Evolutionary conservation across 2,329 filamentous ascomycete genomes (phyloP), one percentile per base, ranked within the genome.

Genomic region (Sporothrix inflata): DNA sequence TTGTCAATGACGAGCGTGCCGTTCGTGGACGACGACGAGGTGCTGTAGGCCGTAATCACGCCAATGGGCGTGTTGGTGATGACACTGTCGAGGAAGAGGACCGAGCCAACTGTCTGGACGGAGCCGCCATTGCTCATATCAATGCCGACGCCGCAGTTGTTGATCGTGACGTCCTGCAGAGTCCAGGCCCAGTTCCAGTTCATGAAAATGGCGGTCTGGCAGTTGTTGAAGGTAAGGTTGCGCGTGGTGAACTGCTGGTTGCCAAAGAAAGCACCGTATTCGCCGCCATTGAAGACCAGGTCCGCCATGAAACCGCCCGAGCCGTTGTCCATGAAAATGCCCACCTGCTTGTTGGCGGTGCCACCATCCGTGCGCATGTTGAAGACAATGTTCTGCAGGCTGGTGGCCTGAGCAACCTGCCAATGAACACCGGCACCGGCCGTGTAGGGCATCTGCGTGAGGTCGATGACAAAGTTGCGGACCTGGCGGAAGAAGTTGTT

Each of bases 181-280:
- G 91, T 89, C 91, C 92, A 97, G 21, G 90, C 85, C 94, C 94
- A 97, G 83, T 95, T 93, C 94, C 94, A 97, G 85, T 94, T 94
- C 90, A 96, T 92, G 83, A 88, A 93, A 75, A 97, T 89, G 74
- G 92, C 94, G 1, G 93, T 97, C 78, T 93, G 87, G 84, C 92
- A 94, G 80, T 88, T 86, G 80, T 92, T 93, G 86, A 97, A 97
- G 47, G 87, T 91, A 79, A 96, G 79, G 82, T 97, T 96, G 76
- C 93, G 91, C 38, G 90, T 91, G 51, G 93, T 95, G 82, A 95
- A 96, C 82, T 97, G 94, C 83, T 97, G 94, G 82, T 90, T 94
- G 67, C 94, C 94, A 34, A 95, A 84, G 82, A 93, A 95, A 76
- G 90, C 90, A 71, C 94, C 93, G 76, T 90, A 90, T 76, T 88